Evolutionary conservation across 139 green algal species (phyloP).

Genomic region (Choricystis sp.): DNA sequence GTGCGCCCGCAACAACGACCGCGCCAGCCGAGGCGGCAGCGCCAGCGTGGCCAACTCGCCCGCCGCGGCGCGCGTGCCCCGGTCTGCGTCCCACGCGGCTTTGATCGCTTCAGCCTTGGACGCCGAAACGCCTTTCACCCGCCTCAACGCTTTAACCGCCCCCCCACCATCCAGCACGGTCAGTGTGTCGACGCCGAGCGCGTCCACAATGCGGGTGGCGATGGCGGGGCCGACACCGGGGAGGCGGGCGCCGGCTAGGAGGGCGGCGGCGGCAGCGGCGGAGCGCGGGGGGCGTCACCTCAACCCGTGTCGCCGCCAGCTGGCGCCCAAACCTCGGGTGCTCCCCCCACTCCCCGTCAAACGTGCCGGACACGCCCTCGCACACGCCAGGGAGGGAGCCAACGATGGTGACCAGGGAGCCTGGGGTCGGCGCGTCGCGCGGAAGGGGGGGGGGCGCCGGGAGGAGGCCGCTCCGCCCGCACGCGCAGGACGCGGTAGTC

Average conservation of each 20-base stretch:
- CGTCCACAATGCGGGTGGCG: slow-evolving; percentile 4
- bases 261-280: slow-evolving; percentile 12
- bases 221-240: slow-evolving; percentile 24
- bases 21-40: not conserved
- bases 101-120: slow-evolving; percentile 17
- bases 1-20: not conserved
- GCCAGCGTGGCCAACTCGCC: not conserved
- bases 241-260: slow-evolving; percentile 15
- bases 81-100: slow-evolving; percentile 13
- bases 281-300: slow-evolving; percentile 3
- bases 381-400: slow-evolving; percentile 6
- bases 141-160: not conserved
- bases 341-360: slow-evolving; percentile 7
- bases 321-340: slow-evolving; percentile 14
- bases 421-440: not conserved
- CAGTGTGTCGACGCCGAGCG: not conserved
- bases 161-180: not conserved
- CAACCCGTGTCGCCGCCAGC: slow-evolving; percentile 7
- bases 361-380: slow-evolving; percentile 9
- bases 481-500: slow-evolving; percentile 26
- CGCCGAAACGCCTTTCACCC: slow-evolving; percentile 5
- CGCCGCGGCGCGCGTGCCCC: not conserved
- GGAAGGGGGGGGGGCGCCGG: not conserved
- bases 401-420: not conserved
- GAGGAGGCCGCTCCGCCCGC: not conserved